Evolutionary conservation across 2,329 filamentous ascomycete genomes (phyloP).

Genomic region (Bipolaris zeicola): DNA sequence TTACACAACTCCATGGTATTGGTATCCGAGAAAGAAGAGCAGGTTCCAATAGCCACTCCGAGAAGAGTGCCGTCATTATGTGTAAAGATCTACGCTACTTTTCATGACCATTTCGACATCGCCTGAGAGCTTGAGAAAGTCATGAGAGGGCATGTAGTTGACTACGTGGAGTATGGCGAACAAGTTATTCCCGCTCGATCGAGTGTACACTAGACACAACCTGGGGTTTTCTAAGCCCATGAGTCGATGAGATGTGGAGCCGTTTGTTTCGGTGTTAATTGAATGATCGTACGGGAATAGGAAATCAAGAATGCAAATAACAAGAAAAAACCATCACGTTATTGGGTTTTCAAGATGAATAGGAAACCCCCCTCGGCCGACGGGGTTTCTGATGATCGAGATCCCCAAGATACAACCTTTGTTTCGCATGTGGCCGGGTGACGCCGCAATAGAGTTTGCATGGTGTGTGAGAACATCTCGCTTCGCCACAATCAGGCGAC

Average conservation of each 20-base stretch:
- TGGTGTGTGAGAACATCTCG: neutral
- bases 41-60: no score
- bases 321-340: neutral
- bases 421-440: neutral
- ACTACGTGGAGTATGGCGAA: neutral
- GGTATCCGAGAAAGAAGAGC: no score
- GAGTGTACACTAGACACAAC: neutral
- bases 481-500: neutral
- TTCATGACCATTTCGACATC: no score
- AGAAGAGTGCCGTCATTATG: no score
- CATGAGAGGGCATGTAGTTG: no score
- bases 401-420: neutral
- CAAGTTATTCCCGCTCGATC: neutral
- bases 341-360: no score
- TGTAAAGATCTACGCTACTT: no score
- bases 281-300: neutral
- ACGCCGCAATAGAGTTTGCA: neutral
- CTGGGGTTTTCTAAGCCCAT: neutral
- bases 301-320: neutral
- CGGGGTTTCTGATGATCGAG: neutral
- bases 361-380: neutral
- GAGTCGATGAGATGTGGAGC: neutral
- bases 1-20: no score
- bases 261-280: neutral
- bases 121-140: no score